phyloP scores from a whole-genome alignment of 345 rosid genomes.

The Linum lewisii region DNA sequence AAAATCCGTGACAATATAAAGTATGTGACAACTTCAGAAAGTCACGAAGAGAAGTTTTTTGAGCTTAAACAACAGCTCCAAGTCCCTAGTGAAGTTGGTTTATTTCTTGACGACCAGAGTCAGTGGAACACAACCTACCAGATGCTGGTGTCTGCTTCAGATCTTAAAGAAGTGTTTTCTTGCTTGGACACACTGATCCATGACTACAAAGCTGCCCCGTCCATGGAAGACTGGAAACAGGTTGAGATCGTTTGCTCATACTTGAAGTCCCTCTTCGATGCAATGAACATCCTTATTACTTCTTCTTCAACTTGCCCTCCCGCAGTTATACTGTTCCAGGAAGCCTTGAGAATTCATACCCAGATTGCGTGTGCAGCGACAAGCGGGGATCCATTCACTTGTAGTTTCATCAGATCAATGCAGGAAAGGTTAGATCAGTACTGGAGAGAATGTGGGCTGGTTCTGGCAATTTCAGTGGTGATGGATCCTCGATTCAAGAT shows the following conservation, averaged over 20 bases:
- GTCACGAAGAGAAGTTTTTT: slow-evolving; percentile 74
- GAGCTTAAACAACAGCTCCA: slow-evolving; percentile 88
- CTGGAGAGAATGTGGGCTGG: slow-evolving; percentile 58
- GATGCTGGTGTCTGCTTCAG: slow-evolving; percentile 78
- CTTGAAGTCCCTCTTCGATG: slow-evolving; percentile 71
- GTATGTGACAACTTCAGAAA: slow-evolving; percentile 78
- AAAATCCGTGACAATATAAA: slow-evolving; percentile 74
- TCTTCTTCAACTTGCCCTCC: slow-evolving; percentile 29
- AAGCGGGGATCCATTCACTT: slow-evolving; percentile 41
- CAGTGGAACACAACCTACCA: slow-evolving; percentile 80
- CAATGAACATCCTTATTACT: slow-evolving; percentile 45
- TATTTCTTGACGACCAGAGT: slow-evolving; percentile 54
- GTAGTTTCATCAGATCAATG: slow-evolving; percentile 46
- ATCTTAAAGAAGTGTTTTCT: slow-evolving; percentile 75
- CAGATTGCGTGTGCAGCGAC: slow-evolving; percentile 52
- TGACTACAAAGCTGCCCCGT: slow-evolving; percentile 60
- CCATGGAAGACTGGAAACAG: slow-evolving; percentile 65
- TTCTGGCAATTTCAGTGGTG: slow-evolving; percentile 65
- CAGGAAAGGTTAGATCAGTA: slow-evolving; percentile 21
- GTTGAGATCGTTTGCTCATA: slow-evolving; percentile 55
- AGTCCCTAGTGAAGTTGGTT: slow-evolving; percentile 61
- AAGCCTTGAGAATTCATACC: slow-evolving; percentile 58
- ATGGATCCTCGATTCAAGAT: slow-evolving; percentile 94
- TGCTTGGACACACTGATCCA: slow-evolving; percentile 80
- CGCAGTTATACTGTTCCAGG: slow-evolving; percentile 60